Conservation (phyloP, 768 basidiomycete genomes). For the Psilocybe cyanescens region DNA sequence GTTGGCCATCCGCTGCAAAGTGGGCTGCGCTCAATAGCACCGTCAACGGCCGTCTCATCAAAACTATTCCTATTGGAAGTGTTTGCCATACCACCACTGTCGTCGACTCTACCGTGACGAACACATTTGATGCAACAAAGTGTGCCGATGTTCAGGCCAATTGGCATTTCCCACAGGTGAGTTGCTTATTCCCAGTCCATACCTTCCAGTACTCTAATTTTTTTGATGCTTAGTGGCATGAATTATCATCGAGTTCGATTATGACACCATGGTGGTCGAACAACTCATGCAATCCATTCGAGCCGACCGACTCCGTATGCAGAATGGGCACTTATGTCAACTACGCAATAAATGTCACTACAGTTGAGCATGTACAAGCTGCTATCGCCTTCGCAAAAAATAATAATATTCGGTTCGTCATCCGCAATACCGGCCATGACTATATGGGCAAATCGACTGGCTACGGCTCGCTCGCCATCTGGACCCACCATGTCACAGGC, state of each 20-base stretch:
- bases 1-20: conserved; percentile 1
- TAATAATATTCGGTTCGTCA: conserved; percentile 25
- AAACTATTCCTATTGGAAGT: neutral
- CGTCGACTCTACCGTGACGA: neutral
- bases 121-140: neutral
- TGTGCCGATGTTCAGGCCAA: neutral
- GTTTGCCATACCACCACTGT: neutral
- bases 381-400: conserved; percentile 23
- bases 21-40: neutral
- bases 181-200: neutral
- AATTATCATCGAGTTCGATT: neutral
- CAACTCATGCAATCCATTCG: neutral
- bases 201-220: neutral
- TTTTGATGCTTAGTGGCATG: neutral
- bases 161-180: neutral
- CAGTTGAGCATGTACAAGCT: conserved; percentile 23
- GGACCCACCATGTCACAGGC: conserved; percentile 21
- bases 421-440: conserved; percentile 29
- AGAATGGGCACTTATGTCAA: neutral
- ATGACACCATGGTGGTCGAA: conserved; percentile 3
- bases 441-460: conserved; percentile 28
- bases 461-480: conserved; percentile 23
- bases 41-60: neutral
- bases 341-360: conserved; percentile 24
- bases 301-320: neutral